Conservation (phyloP, 768 basidiomycete genomes). For the Termitomyces sp. region DNA sequence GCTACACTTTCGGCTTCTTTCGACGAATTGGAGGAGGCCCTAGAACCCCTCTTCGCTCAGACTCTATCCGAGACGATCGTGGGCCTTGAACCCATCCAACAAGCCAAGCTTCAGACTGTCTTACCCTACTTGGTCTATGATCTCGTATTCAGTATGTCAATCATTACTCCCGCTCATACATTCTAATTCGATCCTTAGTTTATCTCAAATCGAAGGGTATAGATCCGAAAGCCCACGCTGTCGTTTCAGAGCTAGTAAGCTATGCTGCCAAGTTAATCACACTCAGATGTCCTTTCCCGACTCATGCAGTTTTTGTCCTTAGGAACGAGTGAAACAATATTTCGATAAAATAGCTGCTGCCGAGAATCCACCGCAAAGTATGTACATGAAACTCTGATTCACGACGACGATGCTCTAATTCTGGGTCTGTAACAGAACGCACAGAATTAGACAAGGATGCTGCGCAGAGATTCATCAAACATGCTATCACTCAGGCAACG, state of each 20-base stretch:
- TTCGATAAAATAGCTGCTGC: constrained; percentile 79
- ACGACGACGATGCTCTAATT: background rate
- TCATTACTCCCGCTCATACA: background rate
- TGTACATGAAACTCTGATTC: constrained; percentile 16
- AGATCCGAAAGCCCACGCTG: constrained; percentile 75
- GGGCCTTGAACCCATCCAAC: constrained; percentile 65
- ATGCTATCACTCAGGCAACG: constrained; percentile 68
- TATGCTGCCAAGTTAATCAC: constrained; percentile 18
- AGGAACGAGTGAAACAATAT: constrained; percentile 77
- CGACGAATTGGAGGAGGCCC: constrained; percentile 59
- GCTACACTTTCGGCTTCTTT: constrained; percentile 51
- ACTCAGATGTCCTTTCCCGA: constrained; percentile 1
- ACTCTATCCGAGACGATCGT: constrained; percentile 64
- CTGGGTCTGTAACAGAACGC: constrained; percentile 24
- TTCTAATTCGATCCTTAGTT: constrained; percentile 37
- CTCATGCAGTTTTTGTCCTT: background rate
- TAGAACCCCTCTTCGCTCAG: constrained; percentile 64
- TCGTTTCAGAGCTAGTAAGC: constrained; percentile 63
- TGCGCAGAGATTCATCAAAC: constrained; percentile 78
- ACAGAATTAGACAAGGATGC: constrained; percentile 71
- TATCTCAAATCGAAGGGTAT: constrained; percentile 78
- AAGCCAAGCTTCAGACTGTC: constrained; percentile 75
- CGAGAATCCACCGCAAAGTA: constrained; percentile 61
- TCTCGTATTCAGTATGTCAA: constrained; percentile 70
- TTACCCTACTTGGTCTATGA: constrained; percentile 84